Percentiles rank a stretch among this genome's conserved stretches.
phyloP scores from a whole-genome alignment of 2,329 filamentous ascomycete species.

The Aspergillus sp. region DNA sequence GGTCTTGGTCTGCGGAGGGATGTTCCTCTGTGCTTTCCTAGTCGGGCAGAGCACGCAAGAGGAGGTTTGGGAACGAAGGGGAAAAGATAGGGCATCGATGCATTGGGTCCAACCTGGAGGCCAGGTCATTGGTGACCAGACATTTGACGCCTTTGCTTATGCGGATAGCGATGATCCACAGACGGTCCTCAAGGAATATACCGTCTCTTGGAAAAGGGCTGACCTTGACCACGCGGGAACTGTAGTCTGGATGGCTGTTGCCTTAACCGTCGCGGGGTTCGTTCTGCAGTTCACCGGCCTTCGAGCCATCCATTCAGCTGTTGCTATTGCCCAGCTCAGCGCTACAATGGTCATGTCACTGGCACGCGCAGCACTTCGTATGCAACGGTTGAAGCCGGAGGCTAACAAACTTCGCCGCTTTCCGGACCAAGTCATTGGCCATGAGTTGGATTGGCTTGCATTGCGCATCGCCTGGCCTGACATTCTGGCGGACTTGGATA shows the following conservation, averaged over 20 bases:
- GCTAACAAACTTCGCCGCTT: neutral
- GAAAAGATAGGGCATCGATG: neutral
- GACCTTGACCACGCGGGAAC: neutral
- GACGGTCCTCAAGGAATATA: neutral
- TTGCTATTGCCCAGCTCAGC: constrained; percentile 26
- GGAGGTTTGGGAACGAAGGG: neutral
- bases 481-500: neutral
- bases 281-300: constrained; percentile 30
- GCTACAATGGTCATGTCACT: neutral
- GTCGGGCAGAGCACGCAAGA: constrained; percentile 22
- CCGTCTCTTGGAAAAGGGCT: constrained; percentile 5
- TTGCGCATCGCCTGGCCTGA: neutral
- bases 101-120: constrained; percentile 2
- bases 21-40: constrained; percentile 22
- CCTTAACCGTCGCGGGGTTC: constrained; percentile 22
- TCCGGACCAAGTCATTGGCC: neutral
- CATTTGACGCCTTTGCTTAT: neutral
- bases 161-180: neutral
- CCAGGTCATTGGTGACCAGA: neutral
- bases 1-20: constrained; percentile 15
- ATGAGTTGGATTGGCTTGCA: constrained; percentile 8
- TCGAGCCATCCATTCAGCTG: constrained; percentile 23
- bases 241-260: constrained; percentile 12
- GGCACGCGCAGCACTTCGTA: neutral
- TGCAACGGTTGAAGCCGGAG: neutral